Conservation (phyloP, 495 filamentous ascomycete species). For the Melanomma pulvis-pyrius region DNA sequence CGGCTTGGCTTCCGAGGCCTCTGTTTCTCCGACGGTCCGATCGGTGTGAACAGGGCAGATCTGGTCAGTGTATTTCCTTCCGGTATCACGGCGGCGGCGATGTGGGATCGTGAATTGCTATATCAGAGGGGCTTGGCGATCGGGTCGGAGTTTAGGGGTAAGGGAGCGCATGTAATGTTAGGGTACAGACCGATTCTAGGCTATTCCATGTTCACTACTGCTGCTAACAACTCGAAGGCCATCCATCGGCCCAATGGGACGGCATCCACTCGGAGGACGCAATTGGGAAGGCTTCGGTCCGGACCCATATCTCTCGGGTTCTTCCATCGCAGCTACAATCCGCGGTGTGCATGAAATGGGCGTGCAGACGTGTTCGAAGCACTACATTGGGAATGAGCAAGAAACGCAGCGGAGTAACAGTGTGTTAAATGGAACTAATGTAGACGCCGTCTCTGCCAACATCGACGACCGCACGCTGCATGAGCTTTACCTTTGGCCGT, state of each 20-base stretch:
- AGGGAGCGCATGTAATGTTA: constrained; percentile 73
- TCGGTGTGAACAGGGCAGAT: constrained; percentile 51
- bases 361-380: constrained; percentile 74
- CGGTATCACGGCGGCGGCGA: constrained; percentile 79
- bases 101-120: constrained; percentile 74
- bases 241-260: constrained; percentile 68
- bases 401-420: constrained; percentile 64
- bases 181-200: constrained; percentile 55
- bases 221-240: constrained; percentile 36
- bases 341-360: constrained; percentile 68
- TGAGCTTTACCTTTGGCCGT: constrained; percentile 80
- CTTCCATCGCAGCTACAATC: constrained; percentile 64
- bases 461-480: constrained; percentile 75
- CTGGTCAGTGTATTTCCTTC: constrained; percentile 79
- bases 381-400: constrained; percentile 72
- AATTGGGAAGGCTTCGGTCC: constrained; percentile 79
- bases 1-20: constrained; percentile 23
- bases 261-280: constrained; percentile 68
- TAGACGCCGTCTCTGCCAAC: constrained; percentile 60
- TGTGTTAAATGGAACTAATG: constrained; percentile 45
- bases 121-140: constrained; percentile 76
- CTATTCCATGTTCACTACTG: background rate
- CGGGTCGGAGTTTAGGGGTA: constrained; percentile 76
- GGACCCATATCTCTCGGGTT: constrained; percentile 71
- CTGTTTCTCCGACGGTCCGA: constrained; percentile 36